Percentiles rank a stretch among this genome's conserved stretches.
phyloP scores from a whole-genome alignment of 2,329 filamentous ascomycete species.

The Neofusicoccum umdonicola region DNA sequence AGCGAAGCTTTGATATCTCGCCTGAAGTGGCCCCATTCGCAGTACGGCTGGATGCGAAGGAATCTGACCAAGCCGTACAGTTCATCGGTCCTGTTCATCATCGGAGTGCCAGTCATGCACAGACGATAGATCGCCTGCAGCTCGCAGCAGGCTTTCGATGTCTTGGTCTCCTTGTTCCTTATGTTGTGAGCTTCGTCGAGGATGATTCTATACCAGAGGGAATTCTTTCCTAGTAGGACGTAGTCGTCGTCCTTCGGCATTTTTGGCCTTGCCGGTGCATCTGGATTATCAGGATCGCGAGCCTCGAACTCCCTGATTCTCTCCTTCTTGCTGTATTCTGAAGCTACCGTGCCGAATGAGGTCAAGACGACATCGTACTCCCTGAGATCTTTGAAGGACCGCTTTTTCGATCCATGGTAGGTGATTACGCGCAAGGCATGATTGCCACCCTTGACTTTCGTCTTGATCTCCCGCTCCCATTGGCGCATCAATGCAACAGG shows the following conservation, averaged over 20 bases:
- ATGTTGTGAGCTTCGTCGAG: conserved; percentile 79
- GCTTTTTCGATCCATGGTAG: conserved; percentile 63
- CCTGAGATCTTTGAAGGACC: conserved; percentile 60
- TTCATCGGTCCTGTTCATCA: conserved; percentile 84
- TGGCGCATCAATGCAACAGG: conserved; percentile 78
- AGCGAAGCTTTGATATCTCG: conserved; percentile 44
- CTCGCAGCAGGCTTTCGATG: conserved; percentile 58
- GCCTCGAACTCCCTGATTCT: conserved; percentile 73
- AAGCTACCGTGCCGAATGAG: conserved; percentile 68
- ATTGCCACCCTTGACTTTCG: conserved; percentile 58
- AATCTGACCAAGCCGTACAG: conserved; percentile 76
- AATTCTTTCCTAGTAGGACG: conserved; percentile 57
- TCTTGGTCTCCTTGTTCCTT: conserved; percentile 68
- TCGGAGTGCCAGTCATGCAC: conserved; percentile 78
- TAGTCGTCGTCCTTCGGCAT: conserved; percentile 64
- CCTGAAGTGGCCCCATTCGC: conserved; percentile 61
- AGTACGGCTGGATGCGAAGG: conserved; percentile 73
- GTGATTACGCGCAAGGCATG: conserved; percentile 65
- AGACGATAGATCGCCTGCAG: conserved; percentile 64
- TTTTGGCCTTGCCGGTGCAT: conserved; percentile 78
- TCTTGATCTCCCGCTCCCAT: conserved; percentile 77
- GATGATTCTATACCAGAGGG: conserved; percentile 67
- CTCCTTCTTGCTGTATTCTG: conserved; percentile 11
- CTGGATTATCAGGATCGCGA: conserved; percentile 85
- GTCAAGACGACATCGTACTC: conserved; percentile 74